Percentiles rank a stretch among this genome's conserved stretches.
Conservation (phyloP, 495 filamentous ascomycete species). For the Penicillium goetzii region DNA sequence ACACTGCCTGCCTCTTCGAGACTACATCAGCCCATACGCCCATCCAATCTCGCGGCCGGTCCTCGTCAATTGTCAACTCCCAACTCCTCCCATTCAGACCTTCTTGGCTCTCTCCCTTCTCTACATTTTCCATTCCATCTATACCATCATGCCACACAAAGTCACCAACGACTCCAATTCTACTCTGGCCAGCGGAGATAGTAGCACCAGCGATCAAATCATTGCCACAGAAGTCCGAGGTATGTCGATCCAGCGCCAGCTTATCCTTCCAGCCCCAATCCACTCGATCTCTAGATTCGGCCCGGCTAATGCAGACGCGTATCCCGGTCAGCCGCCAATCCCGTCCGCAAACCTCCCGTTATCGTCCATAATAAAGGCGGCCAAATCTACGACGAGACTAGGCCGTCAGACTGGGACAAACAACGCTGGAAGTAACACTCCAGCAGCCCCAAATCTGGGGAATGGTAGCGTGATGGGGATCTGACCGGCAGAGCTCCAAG, state of each 20-base stretch:
- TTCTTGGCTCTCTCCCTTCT: neutral
- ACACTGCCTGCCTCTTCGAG: slow-evolving; percentile 29
- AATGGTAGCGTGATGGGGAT: neutral
- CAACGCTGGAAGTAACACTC: slow-evolving; percentile 52
- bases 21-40: slow-evolving; percentile 15
- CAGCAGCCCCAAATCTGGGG: neutral
- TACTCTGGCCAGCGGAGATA: slow-evolving; percentile 46
- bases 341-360: slow-evolving; percentile 43
- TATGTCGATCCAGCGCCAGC: slow-evolving; percentile 27
- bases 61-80: slow-evolving; percentile 6
- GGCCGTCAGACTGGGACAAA: slow-evolving; percentile 54
- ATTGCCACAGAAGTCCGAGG: slow-evolving; percentile 45
- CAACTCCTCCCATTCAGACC: neutral
- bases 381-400: slow-evolving; percentile 52
- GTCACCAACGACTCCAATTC: slow-evolving; percentile 50
- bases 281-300: slow-evolving; percentile 28
- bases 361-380: slow-evolving; percentile 52
- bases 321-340: slow-evolving; percentile 26
- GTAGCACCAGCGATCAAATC: slow-evolving; percentile 40
- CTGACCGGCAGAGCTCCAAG: slow-evolving; percentile 5
- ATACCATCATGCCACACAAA: slow-evolving; percentile 46
- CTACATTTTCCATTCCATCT: slow-evolving; percentile 11
- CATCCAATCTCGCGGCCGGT: slow-evolving; percentile 7
- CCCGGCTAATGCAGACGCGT: slow-evolving; percentile 29
- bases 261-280: neutral